Percentiles rank a stretch among this genome's conserved stretches.
These are phyloP conservation scores for Syncephalis fuscata DNA, from an alignment of 371 early-diverging fungal genomes.

Conservation along the genomic window DNA sequence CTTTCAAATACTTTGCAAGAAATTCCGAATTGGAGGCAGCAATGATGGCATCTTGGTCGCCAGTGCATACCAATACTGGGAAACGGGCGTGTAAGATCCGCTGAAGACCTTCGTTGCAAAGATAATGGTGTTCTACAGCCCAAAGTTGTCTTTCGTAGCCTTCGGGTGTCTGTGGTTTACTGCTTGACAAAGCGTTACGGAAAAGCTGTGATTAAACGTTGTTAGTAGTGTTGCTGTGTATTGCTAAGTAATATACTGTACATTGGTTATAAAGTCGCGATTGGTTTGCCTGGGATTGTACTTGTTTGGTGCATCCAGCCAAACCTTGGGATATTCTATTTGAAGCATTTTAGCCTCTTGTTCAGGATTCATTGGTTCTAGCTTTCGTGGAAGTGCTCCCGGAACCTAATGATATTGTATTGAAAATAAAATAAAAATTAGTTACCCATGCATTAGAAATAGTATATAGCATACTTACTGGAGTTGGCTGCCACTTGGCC, in stretches of 20 bases:
- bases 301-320: background rate
- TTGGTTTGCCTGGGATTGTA: background rate
- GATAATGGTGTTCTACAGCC: background rate
- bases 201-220: background rate
- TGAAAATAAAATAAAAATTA: background rate
- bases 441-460: background rate
- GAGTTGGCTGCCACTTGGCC: conserved; percentile 15
- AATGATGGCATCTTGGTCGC: background rate
- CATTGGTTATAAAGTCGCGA: background rate
- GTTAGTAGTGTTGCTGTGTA: background rate
- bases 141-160: conserved; percentile 5
- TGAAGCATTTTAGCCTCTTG: no score
- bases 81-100: background rate
- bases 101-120: background rate
- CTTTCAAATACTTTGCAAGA: background rate
- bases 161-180: background rate
- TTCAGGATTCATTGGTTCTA: no score
- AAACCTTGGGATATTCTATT: no score
- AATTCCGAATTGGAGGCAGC: background rate
- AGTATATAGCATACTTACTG: conserved; percentile 23
- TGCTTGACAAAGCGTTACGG: background rate
- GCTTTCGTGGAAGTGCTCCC: background rate
- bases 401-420: background rate
- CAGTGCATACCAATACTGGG: background rate
- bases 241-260: background rate